Base-by-base conservation (phyloP, 257 asterid genomes). In the Coffea eugenioides region DNA sequence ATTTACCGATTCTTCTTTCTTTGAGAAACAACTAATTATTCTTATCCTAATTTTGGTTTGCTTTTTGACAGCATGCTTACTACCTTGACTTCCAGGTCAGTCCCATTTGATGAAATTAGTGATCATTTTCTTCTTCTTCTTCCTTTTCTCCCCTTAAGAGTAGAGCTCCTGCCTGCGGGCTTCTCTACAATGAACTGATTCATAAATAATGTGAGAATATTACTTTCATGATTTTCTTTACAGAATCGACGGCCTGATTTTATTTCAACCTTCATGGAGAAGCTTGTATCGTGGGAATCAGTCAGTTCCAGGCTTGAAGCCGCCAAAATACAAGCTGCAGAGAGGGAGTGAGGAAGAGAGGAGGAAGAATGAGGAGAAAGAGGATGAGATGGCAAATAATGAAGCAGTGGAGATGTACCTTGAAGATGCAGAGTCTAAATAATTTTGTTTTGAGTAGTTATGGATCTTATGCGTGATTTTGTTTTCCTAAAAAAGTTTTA, bases 211-310 rank as follows among this genome's bases (percentile, higher is more conserved):
- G 71, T 73, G 61, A 74, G 8, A 8, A 13, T 49, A 54, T 64
- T 46, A 68, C 43, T 71, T 18, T 39, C n/a, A 62, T 83, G 73
- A 70, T 56, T 34, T 79, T 59, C 21, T 27, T 74, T 77, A 49
- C 89, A 95, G 98, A 93, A 90, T 54, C 93, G 95, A 27, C 90
- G 99, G 68, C 91, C 95, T 0, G 97, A 93, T 68, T 93, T 93
- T 68, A 86, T 92, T 79, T 87, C 99, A 8, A 88, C 84, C 67
- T 92, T 95, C 70, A 80, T 93, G 97, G 97, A 92, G 92, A 92
- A 92, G 86, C 98, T 95, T 59, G 92, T 95, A 76, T 95, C 97
- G 75, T 95, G 99, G 99, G 93, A 95, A 46, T 92, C 94, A 0
- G 98, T 93, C 46, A 85, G 93, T 87, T 82, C 88, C 71, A 88